phyloP scores from a whole-genome alignment of 2,329 filamentous ascomycete species.

The Aspergillus sp. region DNA sequence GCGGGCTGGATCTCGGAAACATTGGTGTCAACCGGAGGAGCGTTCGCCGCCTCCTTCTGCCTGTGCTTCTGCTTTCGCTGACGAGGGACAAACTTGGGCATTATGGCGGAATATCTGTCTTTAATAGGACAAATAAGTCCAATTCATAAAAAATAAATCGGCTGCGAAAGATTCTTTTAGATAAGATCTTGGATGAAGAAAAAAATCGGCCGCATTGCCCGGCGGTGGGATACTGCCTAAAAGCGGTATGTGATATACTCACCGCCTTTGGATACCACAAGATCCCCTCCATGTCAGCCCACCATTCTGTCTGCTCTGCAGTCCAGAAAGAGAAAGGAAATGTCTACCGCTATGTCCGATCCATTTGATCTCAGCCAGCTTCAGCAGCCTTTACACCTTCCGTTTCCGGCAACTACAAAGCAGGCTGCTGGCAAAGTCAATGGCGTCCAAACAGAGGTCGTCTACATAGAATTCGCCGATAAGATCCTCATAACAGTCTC shows the following conservation, averaged over 20 bases:
- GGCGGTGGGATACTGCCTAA: slow-evolving; percentile 20
- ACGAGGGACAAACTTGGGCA: slow-evolving; percentile 48
- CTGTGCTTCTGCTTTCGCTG: slow-evolving; percentile 52
- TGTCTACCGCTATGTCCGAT: slow-evolving; percentile 17
- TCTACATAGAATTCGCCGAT: slow-evolving; percentile 70
- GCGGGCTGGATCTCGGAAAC: slow-evolving; percentile 35
- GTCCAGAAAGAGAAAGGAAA: neutral
- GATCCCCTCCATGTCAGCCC: neutral
- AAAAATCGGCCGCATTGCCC: slow-evolving; percentile 12
- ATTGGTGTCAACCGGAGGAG: slow-evolving; percentile 41
- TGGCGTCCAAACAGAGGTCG: slow-evolving; percentile 64
- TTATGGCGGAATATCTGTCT: slow-evolving; percentile 15
- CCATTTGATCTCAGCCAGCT: slow-evolving; percentile 17
- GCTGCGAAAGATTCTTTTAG: slow-evolving; percentile 2
- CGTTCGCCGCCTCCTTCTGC: slow-evolving; percentile 21
- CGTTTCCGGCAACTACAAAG: slow-evolving; percentile 63
- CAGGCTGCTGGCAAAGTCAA: slow-evolving; percentile 57
- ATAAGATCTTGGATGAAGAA: neutral
- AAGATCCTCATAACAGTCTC: slow-evolving; percentile 86
- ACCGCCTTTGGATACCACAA: slow-evolving; percentile 14
- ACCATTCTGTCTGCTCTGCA: neutral
- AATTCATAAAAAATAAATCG: slow-evolving; percentile 1
- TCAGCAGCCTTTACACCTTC: slow-evolving; percentile 42
- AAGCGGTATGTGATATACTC: slow-evolving; percentile 7
- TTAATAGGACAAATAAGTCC: slow-evolving; percentile 9